phyloP scores from a whole-genome alignment of 306 rosid genomes.

The Abrus precatorius region DNA sequence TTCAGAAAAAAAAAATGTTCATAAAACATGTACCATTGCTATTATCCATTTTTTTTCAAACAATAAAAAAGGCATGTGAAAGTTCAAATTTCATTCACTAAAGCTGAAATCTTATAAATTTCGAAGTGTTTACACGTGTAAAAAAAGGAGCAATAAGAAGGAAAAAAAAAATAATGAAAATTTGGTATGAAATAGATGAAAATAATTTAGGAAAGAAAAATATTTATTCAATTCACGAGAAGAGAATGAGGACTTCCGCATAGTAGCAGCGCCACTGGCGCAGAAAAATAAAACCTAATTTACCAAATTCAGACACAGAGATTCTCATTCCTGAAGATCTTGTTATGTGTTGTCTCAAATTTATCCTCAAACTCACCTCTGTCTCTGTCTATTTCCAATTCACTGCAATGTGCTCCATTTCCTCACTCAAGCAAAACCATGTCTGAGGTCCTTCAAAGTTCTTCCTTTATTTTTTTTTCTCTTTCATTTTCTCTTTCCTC shows the following conservation, averaged over 20 bases:
- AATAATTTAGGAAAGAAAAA: neutral
- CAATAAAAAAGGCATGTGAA: neutral
- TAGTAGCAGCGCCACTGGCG: conserved; percentile 40
- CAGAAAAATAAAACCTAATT: conserved; percentile 71
- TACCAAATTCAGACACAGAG: conserved; percentile 62
- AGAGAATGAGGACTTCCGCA: conserved; percentile 45
- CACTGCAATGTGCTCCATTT: conserved; percentile 51
- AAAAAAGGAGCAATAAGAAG: no score
- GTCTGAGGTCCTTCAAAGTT: conserved; percentile 51
- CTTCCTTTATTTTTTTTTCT: neutral
- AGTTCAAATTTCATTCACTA: neutral
- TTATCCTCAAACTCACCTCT: conserved; percentile 34
- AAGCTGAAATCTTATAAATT: neutral
- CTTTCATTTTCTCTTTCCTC: neutral
- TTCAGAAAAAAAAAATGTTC: neutral
- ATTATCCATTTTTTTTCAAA: neutral
- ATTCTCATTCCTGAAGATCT: conserved; percentile 48
- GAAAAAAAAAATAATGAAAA: neutral
- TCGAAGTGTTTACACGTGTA: no score
- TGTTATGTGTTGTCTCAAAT: conserved; percentile 27
- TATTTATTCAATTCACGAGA: conserved; percentile 49
- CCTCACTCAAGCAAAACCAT: conserved; percentile 46
- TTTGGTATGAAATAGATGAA: neutral
- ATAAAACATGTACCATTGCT: neutral
- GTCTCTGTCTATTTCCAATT: conserved; percentile 39